Percentiles rank a stretch among this genome's conserved stretches.
Evolutionary conservation across 169 alveolate species (phyloP).

Genomic region (Plasmodium gaboni): DNA sequence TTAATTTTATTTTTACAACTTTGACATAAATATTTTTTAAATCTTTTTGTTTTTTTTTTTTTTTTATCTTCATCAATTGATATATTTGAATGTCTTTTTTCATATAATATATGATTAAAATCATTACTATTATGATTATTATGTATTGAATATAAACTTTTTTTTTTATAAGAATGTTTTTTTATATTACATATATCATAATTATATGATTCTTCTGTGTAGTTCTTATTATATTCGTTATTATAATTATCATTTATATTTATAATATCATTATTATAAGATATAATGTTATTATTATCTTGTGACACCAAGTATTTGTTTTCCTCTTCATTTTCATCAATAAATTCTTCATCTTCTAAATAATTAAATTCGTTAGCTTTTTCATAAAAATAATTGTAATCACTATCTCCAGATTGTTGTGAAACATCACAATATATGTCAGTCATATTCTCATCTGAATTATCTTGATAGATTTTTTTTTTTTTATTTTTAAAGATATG

Average conservation of each 20-base stretch:
- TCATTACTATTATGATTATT: background rate
- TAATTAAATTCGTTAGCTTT: constrained; percentile 35
- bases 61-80: constrained; percentile 33
- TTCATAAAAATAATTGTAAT: constrained; percentile 64
- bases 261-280: too few species aligned
- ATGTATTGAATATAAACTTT: constrained; percentile 4
- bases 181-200: background rate
- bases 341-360: constrained; percentile 18
- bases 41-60: constrained; percentile 23
- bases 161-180: background rate
- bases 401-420: constrained; percentile 43
- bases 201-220: background rate
- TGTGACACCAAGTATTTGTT: background rate
- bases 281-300: background rate
- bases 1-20: constrained; percentile 17
- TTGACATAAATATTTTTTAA: constrained; percentile 43
- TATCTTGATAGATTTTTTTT: constrained; percentile 32
- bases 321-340: constrained; percentile 5
- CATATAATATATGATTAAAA: background rate
- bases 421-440: constrained; percentile 65
- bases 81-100: constrained; percentile 8
- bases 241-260: background rate
- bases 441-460: constrained; percentile 24
- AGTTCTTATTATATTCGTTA: background rate
- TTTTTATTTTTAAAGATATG: constrained; percentile 42